Evolutionary conservation across 345 rosid species (phyloP).

Genomic region (Nephelium lappaceum): DNA sequence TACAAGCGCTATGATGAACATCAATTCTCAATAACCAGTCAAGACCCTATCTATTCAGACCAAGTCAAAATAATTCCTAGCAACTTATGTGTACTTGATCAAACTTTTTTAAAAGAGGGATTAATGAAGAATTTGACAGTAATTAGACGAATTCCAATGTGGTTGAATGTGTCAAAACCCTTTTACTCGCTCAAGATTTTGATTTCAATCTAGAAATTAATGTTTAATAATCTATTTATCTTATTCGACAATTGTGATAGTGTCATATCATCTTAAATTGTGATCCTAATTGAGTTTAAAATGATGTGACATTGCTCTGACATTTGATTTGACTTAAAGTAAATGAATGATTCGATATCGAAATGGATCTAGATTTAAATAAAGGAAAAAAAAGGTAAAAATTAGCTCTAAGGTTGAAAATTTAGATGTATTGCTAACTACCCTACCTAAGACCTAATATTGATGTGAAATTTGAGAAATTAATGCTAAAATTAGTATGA

Average conservation of each 20-base stretch:
- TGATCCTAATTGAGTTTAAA: too few species aligned
- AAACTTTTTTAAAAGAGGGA: neutral
- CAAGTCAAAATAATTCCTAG: constrained; percentile 16
- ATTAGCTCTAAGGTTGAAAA: too few species aligned
- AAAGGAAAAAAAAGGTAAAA: too few species aligned
- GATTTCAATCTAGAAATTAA: neutral
- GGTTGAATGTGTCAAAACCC: constrained; percentile 10
- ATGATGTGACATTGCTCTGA: too few species aligned
- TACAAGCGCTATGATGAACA: neutral
- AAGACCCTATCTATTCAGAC: neutral
- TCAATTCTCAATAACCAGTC: neutral
- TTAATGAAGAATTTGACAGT: neutral
- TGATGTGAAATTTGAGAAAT: too few species aligned
- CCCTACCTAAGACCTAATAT: too few species aligned
- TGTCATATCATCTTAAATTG: too few species aligned
- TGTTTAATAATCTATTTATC: neutral
- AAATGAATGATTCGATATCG: too few species aligned
- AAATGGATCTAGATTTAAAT: too few species aligned
- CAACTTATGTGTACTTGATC: neutral
- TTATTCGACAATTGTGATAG: neutral
- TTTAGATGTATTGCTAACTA: too few species aligned
- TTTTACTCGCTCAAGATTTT: neutral
- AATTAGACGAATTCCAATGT: neutral
- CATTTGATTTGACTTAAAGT: too few species aligned
- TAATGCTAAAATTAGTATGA: too few species aligned